phyloP scores from a whole-genome alignment of 1,284 basidiomycete genomes.

The Cutaneotrichosporon mucoides region DNA sequence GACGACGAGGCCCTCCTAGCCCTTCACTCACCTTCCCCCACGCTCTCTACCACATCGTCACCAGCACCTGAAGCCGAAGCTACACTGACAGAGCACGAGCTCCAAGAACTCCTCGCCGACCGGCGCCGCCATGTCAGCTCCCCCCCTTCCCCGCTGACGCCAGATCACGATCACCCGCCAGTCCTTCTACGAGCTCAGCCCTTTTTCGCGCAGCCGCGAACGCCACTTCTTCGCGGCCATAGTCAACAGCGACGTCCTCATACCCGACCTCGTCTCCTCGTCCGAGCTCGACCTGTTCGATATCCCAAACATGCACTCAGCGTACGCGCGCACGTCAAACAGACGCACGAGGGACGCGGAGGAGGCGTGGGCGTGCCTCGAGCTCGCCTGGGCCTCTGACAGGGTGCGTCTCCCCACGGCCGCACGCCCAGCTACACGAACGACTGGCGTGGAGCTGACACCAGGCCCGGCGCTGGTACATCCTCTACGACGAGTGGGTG shows the following conservation, averaged over 20 bases:
- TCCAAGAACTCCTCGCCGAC: not conserved
- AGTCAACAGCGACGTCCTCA: not conserved
- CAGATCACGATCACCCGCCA: not conserved
- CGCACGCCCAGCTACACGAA: too few species aligned
- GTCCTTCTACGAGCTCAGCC: not conserved
- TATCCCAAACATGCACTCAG: not conserved
- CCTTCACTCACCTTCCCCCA: not conserved
- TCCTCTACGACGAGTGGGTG: conserved; percentile 1
- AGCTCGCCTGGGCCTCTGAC: not conserved
- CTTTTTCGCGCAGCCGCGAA: not conserved
- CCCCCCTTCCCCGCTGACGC: not conserved
- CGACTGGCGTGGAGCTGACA: not conserved
- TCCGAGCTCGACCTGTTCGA: not conserved
- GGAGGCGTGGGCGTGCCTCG: not conserved
- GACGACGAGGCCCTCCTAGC: not conserved
- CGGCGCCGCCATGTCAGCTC: not conserved
- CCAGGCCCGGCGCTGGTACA: not conserved
- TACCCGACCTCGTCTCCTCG: not conserved
- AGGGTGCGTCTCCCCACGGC: not conserved
- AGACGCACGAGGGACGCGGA: not conserved
- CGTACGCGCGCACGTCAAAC: not conserved
- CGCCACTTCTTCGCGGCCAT: not conserved
- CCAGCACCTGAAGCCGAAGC: too few species aligned
- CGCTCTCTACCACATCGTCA: too few species aligned
- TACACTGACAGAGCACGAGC: not conserved